Evolutionary conservation across 495 filamentous ascomycete species (phyloP).

Genomic region (Bacidia gigantensis): DNA sequence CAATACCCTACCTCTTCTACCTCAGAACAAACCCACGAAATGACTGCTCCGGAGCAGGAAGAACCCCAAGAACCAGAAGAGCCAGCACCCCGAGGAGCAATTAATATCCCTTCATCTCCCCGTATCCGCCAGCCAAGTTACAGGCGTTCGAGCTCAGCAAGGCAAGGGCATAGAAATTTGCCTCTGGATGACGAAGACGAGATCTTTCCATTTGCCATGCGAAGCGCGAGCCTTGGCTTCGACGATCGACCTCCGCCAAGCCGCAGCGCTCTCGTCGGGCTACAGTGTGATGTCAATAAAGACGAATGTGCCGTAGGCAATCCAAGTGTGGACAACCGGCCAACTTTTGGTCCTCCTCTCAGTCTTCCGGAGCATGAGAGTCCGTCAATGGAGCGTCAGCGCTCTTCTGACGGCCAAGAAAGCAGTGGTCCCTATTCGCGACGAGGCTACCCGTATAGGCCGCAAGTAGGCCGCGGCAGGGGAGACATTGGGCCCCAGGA

Average conservation of each 20-base stretch:
- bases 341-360: slow-evolving; percentile 31
- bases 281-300: slow-evolving; percentile 22
- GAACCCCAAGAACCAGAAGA: slow-evolving; percentile 17
- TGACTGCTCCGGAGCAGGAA: neutral
- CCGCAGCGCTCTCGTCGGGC: slow-evolving; percentile 40
- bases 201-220: slow-evolving; percentile 47
- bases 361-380: slow-evolving; percentile 27
- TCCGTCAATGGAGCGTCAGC: slow-evolving; percentile 28
- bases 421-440: slow-evolving; percentile 13
- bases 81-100: slow-evolving; percentile 44
- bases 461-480: slow-evolving; percentile 22
- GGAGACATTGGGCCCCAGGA: slow-evolving; percentile 20
- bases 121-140: slow-evolving; percentile 43
- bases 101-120: slow-evolving; percentile 73
- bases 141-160: slow-evolving; percentile 65
- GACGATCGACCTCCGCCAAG: slow-evolving; percentile 50
- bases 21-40: neutral
- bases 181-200: slow-evolving; percentile 43
- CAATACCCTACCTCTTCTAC: slow-evolving; percentile 42
- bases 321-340: slow-evolving; percentile 15
- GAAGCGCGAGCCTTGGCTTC: slow-evolving; percentile 62
- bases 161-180: slow-evolving; percentile 46
- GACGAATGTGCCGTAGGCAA: slow-evolving; percentile 11
- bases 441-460: slow-evolving; percentile 19
- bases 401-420: slow-evolving; percentile 30